Evolutionary conservation across 345 rosid species (phyloP), one percentile per base, ranked within the genome.

Genomic region (Dovyalis caffra): DNA sequence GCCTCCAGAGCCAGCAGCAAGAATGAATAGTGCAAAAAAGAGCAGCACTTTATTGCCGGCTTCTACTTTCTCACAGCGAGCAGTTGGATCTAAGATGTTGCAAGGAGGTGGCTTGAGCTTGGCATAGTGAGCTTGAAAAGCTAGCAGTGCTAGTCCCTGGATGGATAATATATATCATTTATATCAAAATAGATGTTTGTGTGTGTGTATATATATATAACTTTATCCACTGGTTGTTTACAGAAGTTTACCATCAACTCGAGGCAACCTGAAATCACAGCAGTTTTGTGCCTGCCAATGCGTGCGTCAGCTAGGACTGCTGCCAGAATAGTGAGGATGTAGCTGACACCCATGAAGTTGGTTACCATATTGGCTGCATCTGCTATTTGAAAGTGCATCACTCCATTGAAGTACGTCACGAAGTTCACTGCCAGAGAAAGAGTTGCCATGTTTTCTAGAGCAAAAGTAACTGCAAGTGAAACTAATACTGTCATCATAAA

Each of bases 301-400:
- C 23, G 82, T 66, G 81, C 70, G 79, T 90, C 91, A 0, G 93
- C 91, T 7, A 88, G 53, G 69, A 74, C 21, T 33, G 88, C 91
- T 45, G 79, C 84, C 7, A 81, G 29, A 31, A 90, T 78, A 64
- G 85, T 71, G 70, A 88, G 84, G 60, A 90, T 77, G 82, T 70
- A 84, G 71, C 85, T 8, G 61, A 78, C 73, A 11, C 90, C 93
- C 86, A 81, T 73, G 70, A 60, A 86, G 80, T 88, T 90, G 72
- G 94, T 90, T 51, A 90, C 76, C 57, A 80, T 76, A 64, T 85
- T 89, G 53, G 90, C 91, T 6, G 90, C 85, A 64, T 88, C 90
- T 3, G 91, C 81, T 28, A 84, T n/a, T n/a, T 78, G 83, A 57
- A 85, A 79, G 77, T 88, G 91, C 87, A 88, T 72, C 57, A 78